These are phyloP conservation scores for Gliomastix tumulicola DNA, from an alignment of 2,329 filamentous ascomycete genomes.

Conservation along the genomic window DNA sequence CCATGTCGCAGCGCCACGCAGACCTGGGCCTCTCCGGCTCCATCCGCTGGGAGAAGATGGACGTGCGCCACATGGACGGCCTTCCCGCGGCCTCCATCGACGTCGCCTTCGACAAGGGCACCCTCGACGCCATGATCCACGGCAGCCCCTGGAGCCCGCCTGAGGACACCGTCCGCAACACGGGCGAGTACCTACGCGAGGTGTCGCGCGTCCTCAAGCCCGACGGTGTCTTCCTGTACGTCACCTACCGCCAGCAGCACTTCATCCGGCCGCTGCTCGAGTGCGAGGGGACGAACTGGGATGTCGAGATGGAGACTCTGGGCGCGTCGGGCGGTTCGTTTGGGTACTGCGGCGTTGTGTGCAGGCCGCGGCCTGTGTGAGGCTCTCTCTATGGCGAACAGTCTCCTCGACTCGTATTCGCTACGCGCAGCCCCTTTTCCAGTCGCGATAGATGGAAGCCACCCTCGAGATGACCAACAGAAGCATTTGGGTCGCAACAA, in stretches of 20 bases:
- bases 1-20: constrained; percentile 39
- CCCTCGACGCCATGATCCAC: constrained; percentile 48
- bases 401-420: too few relatives aligned
- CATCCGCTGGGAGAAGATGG: constrained; percentile 42
- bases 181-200: constrained; percentile 39
- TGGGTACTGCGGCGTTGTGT: not conserved
- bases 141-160: constrained; percentile 47
- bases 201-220: constrained; percentile 40
- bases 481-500: too few relatives aligned
- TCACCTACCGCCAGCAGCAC: constrained; percentile 48
- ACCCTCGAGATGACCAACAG: too few relatives aligned
- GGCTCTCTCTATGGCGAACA: too few relatives aligned
- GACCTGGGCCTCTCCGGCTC: constrained; percentile 15
- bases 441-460: too few relatives aligned
- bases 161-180: constrained; percentile 38
- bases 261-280: constrained; percentile 42
- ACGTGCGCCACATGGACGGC: constrained; percentile 41
- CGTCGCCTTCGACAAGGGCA: constrained; percentile 51
- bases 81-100: constrained; percentile 35
- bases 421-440: too few relatives aligned
- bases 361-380: not conserved
- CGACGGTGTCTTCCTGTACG: constrained; percentile 40
- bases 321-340: not conserved
- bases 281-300: constrained; percentile 19
- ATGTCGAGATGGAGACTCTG: constrained; percentile 5